These are phyloP conservation scores for Dipsacomyces acuminosporus DNA, from an alignment of 371 early-diverging fungal species.

Conservation along the genomic window DNA sequence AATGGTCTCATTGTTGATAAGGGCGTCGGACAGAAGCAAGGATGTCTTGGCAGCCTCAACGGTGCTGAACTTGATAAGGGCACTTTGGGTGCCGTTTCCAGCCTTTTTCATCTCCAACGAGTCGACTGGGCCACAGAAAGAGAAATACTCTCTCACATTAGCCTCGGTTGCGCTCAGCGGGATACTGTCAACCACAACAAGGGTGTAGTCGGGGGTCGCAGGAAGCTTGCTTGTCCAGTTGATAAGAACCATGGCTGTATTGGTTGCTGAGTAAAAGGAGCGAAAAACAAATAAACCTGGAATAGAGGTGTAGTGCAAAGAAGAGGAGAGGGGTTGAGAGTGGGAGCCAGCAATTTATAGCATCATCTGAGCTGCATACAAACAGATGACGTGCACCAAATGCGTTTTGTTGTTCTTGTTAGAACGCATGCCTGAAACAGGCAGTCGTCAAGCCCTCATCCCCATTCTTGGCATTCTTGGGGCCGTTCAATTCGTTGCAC, in stretches of 20 bases:
- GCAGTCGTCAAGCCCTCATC: too few relatives aligned
- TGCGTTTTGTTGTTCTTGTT: too few relatives aligned
- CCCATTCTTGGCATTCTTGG: too few relatives aligned
- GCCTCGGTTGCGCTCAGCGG: constrained; percentile 45
- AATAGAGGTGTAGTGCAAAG: not conserved
- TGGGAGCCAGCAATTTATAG: too few relatives aligned
- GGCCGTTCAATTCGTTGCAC: too few relatives aligned
- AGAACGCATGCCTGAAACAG: too few relatives aligned
- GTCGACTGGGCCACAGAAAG: constrained; percentile 41
- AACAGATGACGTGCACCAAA: too few relatives aligned
- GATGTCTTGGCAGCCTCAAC: constrained; percentile 46
- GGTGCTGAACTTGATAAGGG: constrained; percentile 33
- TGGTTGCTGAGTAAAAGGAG: too few relatives aligned
- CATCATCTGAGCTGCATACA: too few relatives aligned
- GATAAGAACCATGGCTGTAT: constrained; percentile 16
- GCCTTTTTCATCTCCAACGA: constrained; percentile 27
- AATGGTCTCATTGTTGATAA: constrained; percentile 39
- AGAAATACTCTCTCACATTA: constrained; percentile 39
- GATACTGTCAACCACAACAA: constrained; percentile 50
- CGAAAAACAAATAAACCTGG: not conserved
- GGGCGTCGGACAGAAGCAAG: constrained; percentile 35
- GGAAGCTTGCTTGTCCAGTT: constrained; percentile 43
- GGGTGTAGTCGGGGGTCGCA: constrained; percentile 43
- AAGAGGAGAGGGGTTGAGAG: constrained; percentile 2
- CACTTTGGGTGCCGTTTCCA: constrained; percentile 37